A percentile compares a stretch with the other conserved stretches of the same genome.
phyloP scores from a whole-genome alignment of 805 yeast genomes.

The Teunomyces gatunensis region DNA sequence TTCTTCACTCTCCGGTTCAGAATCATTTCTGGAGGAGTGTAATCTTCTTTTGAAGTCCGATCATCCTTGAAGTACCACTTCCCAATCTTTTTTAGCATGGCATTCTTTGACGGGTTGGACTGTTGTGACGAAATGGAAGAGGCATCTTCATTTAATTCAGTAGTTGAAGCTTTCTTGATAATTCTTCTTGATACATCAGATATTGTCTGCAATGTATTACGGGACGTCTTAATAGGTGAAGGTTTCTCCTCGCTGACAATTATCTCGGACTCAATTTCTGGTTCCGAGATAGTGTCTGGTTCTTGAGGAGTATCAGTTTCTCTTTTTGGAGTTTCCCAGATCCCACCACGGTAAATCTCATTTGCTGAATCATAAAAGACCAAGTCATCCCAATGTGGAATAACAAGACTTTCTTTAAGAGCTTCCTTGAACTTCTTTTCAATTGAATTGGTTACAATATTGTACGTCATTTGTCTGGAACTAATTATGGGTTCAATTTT shows the following conservation, averaged over 20 bases:
- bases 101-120: slow-evolving; percentile 12
- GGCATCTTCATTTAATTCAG: neutral
- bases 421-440: slow-evolving; percentile 78
- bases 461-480: slow-evolving; percentile 74
- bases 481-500: slow-evolving; percentile 90
- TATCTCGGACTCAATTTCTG: neutral
- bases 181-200: slow-evolving; percentile 25
- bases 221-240: neutral
- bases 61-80: slow-evolving; percentile 65
- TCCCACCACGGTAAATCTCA: slow-evolving; percentile 87
- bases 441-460: slow-evolving; percentile 75
- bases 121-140: neutral
- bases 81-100: slow-evolving; percentile 57
- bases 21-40: slow-evolving; percentile 68
- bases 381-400: slow-evolving; percentile 88
- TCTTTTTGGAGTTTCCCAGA: slow-evolving; percentile 63
- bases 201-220: slow-evolving; percentile 11
- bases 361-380: slow-evolving; percentile 61
- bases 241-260: neutral
- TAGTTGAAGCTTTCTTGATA: neutral
- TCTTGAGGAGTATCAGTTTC: slow-evolving; percentile 4
- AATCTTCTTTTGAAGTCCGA: slow-evolving; percentile 15
- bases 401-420: slow-evolving; percentile 72
- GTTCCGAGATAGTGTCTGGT: neutral
- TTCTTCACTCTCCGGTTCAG: slow-evolving; percentile 43